Evolutionary conservation across 768 basidiomycete genomes (phyloP).

Genomic region (Hypholoma sublateritium): DNA sequence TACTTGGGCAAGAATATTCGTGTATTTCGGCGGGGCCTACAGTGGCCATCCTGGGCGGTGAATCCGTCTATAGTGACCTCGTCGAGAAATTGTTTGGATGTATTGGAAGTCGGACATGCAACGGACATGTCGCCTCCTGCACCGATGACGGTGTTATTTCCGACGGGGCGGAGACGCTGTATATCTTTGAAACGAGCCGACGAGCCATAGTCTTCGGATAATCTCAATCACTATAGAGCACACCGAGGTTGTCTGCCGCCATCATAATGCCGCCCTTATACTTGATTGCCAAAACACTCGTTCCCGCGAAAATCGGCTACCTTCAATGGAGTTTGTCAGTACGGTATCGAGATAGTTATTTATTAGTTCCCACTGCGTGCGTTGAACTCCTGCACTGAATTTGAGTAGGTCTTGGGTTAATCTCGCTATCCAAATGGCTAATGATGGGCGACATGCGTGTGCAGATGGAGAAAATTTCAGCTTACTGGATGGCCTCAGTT

Average conservation of each 20-base stretch:
- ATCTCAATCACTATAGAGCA: slow-evolving; percentile 18
- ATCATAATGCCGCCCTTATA: slow-evolving; percentile 98
- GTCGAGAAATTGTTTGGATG: slow-evolving; percentile 79
- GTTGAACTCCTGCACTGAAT: slow-evolving; percentile 71
- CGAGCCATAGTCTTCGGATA: slow-evolving; percentile 67
- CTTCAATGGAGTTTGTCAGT: slow-evolving; percentile 34
- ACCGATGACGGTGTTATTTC: slow-evolving; percentile 82
- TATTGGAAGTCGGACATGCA: slow-evolving; percentile 98
- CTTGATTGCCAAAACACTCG: slow-evolving; percentile 92
- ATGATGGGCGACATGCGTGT: background rate
- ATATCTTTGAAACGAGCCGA: slow-evolving; percentile 96
- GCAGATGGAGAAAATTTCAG: background rate
- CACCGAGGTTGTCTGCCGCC: slow-evolving; percentile 96
- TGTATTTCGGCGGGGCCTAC: slow-evolving; percentile 85
- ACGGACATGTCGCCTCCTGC: slow-evolving; percentile 97
- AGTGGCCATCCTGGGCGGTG: slow-evolving; percentile 79
- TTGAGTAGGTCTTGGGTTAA: slow-evolving; percentile 61
- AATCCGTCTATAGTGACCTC: slow-evolving; percentile 77
- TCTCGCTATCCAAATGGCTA: slow-evolving; percentile 48
- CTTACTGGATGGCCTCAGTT: slow-evolving; percentile 83
- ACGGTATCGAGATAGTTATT: background rate
- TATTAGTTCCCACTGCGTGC: slow-evolving; percentile 65
- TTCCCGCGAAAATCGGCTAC: slow-evolving; percentile 94
- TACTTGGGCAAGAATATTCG: slow-evolving; percentile 83
- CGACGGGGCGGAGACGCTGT: slow-evolving; percentile 83